Evolutionary conservation across 805 yeast genomes (phyloP).

Genomic region (Starmerella bombi): DNA sequence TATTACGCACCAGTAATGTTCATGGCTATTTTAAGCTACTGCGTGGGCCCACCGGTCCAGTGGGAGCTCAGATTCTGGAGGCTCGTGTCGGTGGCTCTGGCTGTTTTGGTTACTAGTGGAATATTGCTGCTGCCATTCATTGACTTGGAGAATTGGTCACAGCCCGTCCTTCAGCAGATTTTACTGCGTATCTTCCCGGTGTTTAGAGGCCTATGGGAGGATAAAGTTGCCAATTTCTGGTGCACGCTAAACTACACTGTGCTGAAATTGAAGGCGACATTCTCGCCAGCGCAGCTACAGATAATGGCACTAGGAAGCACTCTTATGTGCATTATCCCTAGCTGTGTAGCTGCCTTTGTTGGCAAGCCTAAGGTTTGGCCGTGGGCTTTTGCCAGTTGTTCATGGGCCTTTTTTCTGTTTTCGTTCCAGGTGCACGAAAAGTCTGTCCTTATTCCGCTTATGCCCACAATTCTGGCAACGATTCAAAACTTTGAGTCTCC

Average conservation of each 20-base stretch:
- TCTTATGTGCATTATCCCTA: slow-evolving; percentile 39
- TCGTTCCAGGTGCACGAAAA: slow-evolving; percentile 96
- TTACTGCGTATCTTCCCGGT: slow-evolving; percentile 74
- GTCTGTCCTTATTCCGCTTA: slow-evolving; percentile 70
- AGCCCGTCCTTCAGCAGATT: slow-evolving; percentile 41
- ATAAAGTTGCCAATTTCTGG: slow-evolving; percentile 96
- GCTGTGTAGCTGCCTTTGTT: slow-evolving; percentile 39
- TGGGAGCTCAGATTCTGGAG: slow-evolving; percentile 24
- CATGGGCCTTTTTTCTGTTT: slow-evolving; percentile 80
- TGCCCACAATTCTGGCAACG: slow-evolving; percentile 55
- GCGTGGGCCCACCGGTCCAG: slow-evolving; percentile 29
- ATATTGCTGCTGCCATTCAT: slow-evolving; percentile 49
- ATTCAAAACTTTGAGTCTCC: slow-evolving; percentile 41
- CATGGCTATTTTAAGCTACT: slow-evolving; percentile 54
- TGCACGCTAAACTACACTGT: slow-evolving; percentile 67
- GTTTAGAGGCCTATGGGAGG: slow-evolving; percentile 87
- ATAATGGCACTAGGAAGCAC: slow-evolving; percentile 32
- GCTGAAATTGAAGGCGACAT: slow-evolving; percentile 50
- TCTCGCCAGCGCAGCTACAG: slow-evolving; percentile 47
- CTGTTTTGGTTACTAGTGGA: slow-evolving; percentile 45
- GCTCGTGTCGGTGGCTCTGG: slow-evolving; percentile 46
- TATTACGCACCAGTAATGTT: slow-evolving; percentile 87
- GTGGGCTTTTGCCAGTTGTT: slow-evolving; percentile 68
- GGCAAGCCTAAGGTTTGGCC: slow-evolving; percentile 28
- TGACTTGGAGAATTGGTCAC: slow-evolving; percentile 23